A percentile compares a stretch with the other conserved stretches of the same genome.
phyloP scores from a whole-genome alignment of 805 yeast genomes.

The Maudiozyma barnettii region DNA sequence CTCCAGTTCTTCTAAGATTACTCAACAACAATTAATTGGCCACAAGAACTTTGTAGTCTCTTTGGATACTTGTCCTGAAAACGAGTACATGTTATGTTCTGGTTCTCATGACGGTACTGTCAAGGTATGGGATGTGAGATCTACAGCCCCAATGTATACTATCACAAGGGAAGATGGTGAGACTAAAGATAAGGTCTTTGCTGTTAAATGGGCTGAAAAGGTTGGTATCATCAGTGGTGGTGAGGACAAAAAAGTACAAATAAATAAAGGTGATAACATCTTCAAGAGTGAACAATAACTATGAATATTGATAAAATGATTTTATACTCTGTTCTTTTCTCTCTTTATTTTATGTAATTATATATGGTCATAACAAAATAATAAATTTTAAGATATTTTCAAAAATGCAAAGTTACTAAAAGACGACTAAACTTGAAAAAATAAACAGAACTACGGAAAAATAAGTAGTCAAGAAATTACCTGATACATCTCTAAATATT shows the following conservation, averaged over 20 bases:
- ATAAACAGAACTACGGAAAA: not conserved
- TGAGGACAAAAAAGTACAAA: conserved; percentile 84
- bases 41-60: conserved; percentile 87
- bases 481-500: not conserved
- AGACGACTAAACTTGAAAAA: not conserved
- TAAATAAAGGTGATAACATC: conserved; percentile 43
- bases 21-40: conserved; percentile 71
- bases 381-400: not conserved
- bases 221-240: conserved; percentile 91
- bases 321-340: too few relatives aligned
- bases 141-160: conserved; percentile 72
- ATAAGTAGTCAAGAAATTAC: not conserved
- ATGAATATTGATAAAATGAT: not conserved
- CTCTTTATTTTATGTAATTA: not conserved
- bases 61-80: conserved; percentile 63
- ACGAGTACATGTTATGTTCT: conserved; percentile 73
- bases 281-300: conserved; percentile 14
- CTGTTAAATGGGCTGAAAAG: conserved; percentile 71
- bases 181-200: conserved; percentile 61
- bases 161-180: conserved; percentile 60
- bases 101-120: conserved; percentile 96
- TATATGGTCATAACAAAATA: not conserved
- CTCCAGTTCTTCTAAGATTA: conserved; percentile 42
- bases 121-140: conserved; percentile 90
- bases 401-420: not conserved